Conservation (phyloP, 106 monocot species). For the Allium fistulosum region DNA sequence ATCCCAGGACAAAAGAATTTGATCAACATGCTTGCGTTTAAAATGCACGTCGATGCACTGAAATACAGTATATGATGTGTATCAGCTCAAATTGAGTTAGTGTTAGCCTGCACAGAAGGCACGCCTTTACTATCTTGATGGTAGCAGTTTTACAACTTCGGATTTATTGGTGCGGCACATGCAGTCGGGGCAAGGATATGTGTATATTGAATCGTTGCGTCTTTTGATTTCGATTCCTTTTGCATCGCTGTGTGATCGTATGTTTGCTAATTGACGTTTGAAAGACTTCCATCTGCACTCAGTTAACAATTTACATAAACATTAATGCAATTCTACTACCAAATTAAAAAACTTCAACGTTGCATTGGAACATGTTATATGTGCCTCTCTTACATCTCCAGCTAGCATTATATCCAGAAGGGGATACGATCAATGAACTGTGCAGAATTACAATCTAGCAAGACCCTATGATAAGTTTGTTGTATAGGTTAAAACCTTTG, state of each 20-base stretch:
- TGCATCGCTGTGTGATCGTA: conserved; percentile 77
- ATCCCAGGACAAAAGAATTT: conserved; percentile 36
- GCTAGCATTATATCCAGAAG: no score
- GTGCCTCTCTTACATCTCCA: neutral
- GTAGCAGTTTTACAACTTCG: conserved; percentile 34
- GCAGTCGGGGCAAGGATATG: conserved; percentile 86
- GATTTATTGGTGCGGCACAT: conserved; percentile 77
- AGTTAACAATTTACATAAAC: neutral
- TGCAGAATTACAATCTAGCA: no score
- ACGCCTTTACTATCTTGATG: conserved; percentile 19
- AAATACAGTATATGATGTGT: conserved; percentile 9
- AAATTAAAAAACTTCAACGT: neutral
- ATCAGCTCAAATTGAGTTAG: neutral
- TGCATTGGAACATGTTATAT: neutral
- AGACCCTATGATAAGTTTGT: no score
- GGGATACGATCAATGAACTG: no score
- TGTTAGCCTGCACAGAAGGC: neutral
- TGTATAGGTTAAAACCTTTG: no score
- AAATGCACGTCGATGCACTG: conserved; percentile 7
- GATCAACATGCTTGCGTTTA: conserved; percentile 21
- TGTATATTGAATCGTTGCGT: conserved; percentile 71
- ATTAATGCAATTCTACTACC: no score
- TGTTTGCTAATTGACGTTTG: conserved; percentile 74
- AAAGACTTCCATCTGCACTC: conserved; percentile 74
- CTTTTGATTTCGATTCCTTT: conserved; percentile 89